phyloP scores from a whole-genome alignment of 1,284 basidiomycete species.

The Phellopilus nigrolimitatus region DNA sequence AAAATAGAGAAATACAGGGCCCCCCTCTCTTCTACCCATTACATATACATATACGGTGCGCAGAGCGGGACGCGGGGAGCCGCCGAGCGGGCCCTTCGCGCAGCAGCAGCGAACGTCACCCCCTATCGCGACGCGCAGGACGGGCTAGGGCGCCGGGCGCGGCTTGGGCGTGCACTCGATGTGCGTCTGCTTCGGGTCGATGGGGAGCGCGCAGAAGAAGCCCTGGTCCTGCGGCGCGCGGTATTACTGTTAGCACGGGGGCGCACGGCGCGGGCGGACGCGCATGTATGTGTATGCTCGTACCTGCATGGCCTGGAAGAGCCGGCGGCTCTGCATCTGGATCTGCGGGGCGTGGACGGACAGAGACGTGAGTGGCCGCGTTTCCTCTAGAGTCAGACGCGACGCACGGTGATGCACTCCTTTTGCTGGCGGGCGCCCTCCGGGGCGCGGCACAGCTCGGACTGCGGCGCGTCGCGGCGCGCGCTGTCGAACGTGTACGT shows the following conservation, averaged over 20 bases:
- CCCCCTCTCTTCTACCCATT: no score
- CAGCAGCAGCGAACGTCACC: no score
- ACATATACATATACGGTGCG: no score
- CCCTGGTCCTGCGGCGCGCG: constrained; percentile 48
- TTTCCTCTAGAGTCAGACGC: not conserved
- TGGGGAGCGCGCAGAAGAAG: constrained; percentile 73
- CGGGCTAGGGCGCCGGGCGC: constrained; percentile 31
- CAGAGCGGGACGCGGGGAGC: no score
- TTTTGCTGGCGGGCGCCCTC: constrained; percentile 35
- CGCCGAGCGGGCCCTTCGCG: no score
- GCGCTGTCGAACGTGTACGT: constrained; percentile 59
- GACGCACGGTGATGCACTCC: constrained; percentile 62
- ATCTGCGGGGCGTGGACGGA: constrained; percentile 39
- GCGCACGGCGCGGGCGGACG: not conserved
- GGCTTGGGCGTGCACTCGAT: constrained; percentile 72
- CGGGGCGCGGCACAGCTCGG: constrained; percentile 57
- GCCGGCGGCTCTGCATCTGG: constrained; percentile 59
- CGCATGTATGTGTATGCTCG: constrained; percentile 22
- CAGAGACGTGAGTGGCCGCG: not conserved
- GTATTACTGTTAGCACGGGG: not conserved
- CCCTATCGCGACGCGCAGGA: no score
- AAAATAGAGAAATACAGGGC: no score
- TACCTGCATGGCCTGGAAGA: constrained; percentile 80
- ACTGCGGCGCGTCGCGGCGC: constrained; percentile 49
- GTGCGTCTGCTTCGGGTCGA: constrained; percentile 65